Evolutionary conservation across 495 filamentous ascomycete species (phyloP), one percentile per base, ranked within the genome.

Genomic region (Neurospora sp.): DNA sequence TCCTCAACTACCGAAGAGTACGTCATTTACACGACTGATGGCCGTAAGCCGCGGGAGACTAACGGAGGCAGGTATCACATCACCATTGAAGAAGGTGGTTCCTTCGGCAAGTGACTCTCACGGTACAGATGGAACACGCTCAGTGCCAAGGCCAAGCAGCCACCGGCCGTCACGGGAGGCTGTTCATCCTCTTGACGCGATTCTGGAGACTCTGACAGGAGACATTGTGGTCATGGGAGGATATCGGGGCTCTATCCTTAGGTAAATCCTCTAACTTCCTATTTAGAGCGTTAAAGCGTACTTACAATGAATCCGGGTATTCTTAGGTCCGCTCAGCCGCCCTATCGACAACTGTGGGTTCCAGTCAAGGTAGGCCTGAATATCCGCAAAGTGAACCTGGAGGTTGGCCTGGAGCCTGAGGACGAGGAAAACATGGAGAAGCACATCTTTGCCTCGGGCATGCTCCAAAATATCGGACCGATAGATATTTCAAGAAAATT

Each of bases 341-440:
- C 92, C 0, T 87, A 94, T 72, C 89, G 94, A 27, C 92, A 94
- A 76, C 81, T 97, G 4, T 99, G 95, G 95, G 90, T 96, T 35
- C 95, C 95, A 0, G 90, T 99, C 78, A 98, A 97, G 80, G 92
- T 97, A 27, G 94, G 95, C 8, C 80, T 99, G 65, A 97, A 97
- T 73, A 88, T 99, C 40, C 90, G 94, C 59, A 96, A 95, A 80
- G 94, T 96, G 1, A 92, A 98, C 79, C 84, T 98, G 8, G 94
- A 97, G 78, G 90, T 98, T 65, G 95, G 94, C 2, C 78, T 98
- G 35, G 85, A 91, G 8, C 89, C 87, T 10, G 92, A 94, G 76
- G 95, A 97, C 74, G 95, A 98, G 76, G 93, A 96, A 76, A 87
- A 82, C 6, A 95, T 95, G 90, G 88, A 91, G 75, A 89, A 96